A percentile compares a stretch with the other conserved stretches of the same genome.
Evolutionary conservation across 768 basidiomycete genomes (phyloP).

Genomic region (Coprinopsis strossmayeri): DNA sequence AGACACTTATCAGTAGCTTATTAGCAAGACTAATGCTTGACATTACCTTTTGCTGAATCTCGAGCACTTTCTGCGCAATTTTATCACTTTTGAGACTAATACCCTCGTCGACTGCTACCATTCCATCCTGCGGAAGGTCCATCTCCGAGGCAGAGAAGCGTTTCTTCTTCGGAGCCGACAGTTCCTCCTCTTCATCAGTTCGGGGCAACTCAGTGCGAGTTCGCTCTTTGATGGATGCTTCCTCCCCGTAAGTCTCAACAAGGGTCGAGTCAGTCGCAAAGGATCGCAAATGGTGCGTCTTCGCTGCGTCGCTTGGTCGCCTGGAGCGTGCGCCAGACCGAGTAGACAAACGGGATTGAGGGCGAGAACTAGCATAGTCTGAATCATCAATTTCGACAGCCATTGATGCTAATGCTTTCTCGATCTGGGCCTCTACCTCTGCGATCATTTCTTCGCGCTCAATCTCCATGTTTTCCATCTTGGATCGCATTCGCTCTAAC

Average conservation of each 20-base stretch:
- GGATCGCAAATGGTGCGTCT: constrained; percentile 53
- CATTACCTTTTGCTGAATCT: constrained; percentile 84
- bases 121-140: constrained; percentile 65
- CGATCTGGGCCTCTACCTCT: constrained; percentile 91
- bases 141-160: constrained; percentile 70
- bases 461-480: constrained; percentile 83
- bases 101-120: constrained; percentile 82
- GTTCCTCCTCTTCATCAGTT: constrained; percentile 38
- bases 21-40: constrained; percentile 6
- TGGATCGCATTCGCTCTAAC: constrained; percentile 74
- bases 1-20: constrained; percentile 1
- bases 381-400: constrained; percentile 74
- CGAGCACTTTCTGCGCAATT: constrained; percentile 81
- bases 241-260: constrained; percentile 55
- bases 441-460: constrained; percentile 87
- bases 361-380: constrained; percentile 66
- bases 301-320: constrained; percentile 52
- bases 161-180: constrained; percentile 53
- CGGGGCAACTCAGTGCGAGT: neutral
- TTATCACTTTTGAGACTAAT: constrained; percentile 81
- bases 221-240: constrained; percentile 17
- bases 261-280: constrained; percentile 78
- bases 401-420: constrained; percentile 81
- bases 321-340: constrained; percentile 52
- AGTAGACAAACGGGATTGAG: constrained; percentile 59